Evolutionary conservation across 2,329 filamentous ascomycete genomes (phyloP), one percentile per base, ranked within the genome.

Genomic region (Aspergillus costaricaensis): DNA sequence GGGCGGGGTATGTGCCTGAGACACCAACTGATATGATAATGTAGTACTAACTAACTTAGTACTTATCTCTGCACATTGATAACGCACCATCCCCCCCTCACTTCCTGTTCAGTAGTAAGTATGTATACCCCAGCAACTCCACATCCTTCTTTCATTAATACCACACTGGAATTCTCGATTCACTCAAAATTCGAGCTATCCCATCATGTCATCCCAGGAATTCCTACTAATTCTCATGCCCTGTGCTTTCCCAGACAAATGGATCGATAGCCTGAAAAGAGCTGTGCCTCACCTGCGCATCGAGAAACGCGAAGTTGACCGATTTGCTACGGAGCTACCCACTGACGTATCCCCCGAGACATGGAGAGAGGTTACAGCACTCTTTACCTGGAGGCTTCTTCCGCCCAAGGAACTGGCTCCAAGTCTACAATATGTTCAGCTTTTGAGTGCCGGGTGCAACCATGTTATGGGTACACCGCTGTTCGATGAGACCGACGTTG

Each of bases 391-490:
- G 43, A 55, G n/a, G 9, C 32, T 14, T 4, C 36, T 54, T 21
- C 50, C 57, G 21, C 21, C 30, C 23, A 48, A 49, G 19, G 57
- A 58, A 21, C 23, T 48, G 14, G 36, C 19, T 17, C 43, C 43
- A n/a, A 55, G 25, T 4, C 32, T 55, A 32, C 51, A 48, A 39
- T 59, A 55, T 23, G n/a, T 54, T 15, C 57, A 59, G 15, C 41
- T 49, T 10, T 30, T 48, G 6, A 48, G 21, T 21, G 50, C 57
- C n/a, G 57, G 57, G 12, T 55, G 51, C 38, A 55, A 59, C 2
- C 57, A 55, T 15, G 27, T 55, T 43, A 19, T 7, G 17, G 51
- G n/a, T 8, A 25, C 10, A 4, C 14, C 17, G 8, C 19, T 55
- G n/a, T 59, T 55, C 23, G 12, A 55, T 10, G 44, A 59, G 9